Evolutionary conservation across 768 basidiomycete species (phyloP), one percentile per base, ranked within the genome.

Genomic region (Leccinum ochraceum): DNA sequence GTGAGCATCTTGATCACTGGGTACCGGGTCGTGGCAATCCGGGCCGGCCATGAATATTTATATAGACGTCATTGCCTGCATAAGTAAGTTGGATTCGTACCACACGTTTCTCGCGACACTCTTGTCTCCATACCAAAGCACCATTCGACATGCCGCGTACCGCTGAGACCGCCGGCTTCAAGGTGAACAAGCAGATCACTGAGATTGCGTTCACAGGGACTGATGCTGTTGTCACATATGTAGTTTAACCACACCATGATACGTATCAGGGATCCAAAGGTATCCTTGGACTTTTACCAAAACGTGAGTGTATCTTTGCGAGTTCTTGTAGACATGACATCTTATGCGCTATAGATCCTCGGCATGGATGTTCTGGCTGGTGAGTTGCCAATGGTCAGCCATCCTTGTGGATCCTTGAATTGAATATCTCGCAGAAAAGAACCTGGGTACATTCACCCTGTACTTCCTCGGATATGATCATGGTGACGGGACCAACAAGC

Each of bases 161-260:
- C 48, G 69, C 83, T 69, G 87, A 86, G 67, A 88, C 87, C 8
- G 81, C 86, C 1, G 83, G 83, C 66, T 89, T 86, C 77, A 83
- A 80, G 76, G 86, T 85, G 63, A 62, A 67, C 5, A 3, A 28
- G 46, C 6, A 30, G 24, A 28, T 54, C 26, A 36, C 7, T 10
- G 30, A n/a, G 46, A 34, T 44, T 20, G 24, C 28, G n/a, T 26
- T 61, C n/a, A 60, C 30, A 48, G 46, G 53, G 8, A 22, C 44
- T 42, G 26, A 49, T 24, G 14, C 22, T 49, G 39, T 8, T 11
- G 30, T 4, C 17, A 24, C 24, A 11, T 49, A 49, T 36, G 46
- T 62, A 90, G 88, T 86, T 90, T 77, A 92, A 93, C 71, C 92
- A 94, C 74, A 91, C 89, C 20, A 94, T 93, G 93, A 73, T 95